Evolutionary conservation across 179 eudicot genomes (phyloP).

Genomic region (Nepenthes alata): DNA sequence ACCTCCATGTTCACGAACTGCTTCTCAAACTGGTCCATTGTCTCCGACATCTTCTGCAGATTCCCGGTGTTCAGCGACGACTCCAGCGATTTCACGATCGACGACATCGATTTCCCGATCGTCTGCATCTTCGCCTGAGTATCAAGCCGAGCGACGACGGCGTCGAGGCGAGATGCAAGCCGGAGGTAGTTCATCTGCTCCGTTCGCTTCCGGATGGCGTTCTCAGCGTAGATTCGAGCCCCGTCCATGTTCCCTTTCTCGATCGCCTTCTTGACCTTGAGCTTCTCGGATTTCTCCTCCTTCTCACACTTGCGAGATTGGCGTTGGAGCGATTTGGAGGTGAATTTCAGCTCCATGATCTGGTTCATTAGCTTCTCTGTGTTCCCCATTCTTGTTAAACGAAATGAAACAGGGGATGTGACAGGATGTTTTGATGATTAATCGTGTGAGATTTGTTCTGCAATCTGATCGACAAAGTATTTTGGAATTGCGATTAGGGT

Average conservation of each 20-base stretch:
- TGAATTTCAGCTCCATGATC: constrained; percentile 15
- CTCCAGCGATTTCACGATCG: constrained; percentile 15
- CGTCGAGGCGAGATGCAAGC: constrained; percentile 14
- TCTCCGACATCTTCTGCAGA: constrained; percentile 17
- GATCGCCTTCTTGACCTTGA: constrained; percentile 15
- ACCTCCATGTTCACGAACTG: constrained; percentile 18
- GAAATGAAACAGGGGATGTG: no score
- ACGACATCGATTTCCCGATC: constrained; percentile 8
- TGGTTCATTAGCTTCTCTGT: constrained; percentile 15
- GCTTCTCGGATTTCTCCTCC: constrained; percentile 17
- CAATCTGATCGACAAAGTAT: no score
- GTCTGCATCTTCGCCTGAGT: constrained; percentile 17
- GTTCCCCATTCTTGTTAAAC: constrained; percentile 4
- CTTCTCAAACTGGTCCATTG: constrained; percentile 14
- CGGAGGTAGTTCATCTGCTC: constrained; percentile 15
- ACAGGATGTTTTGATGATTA: no score
- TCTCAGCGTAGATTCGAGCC: constrained; percentile 15
- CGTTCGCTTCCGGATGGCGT: constrained; percentile 12
- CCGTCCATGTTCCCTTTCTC: constrained; percentile 16
- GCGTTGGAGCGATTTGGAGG: constrained; percentile 15
- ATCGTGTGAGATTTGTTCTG: no score
- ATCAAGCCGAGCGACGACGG: constrained; percentile 11
- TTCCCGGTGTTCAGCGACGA: constrained; percentile 11
- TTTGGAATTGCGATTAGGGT: no score
- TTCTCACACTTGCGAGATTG: constrained; percentile 15